Evolutionary conservation across 495 filamentous ascomycete genomes (phyloP).

Genomic region (Melanomma pulvis-pyrius): DNA sequence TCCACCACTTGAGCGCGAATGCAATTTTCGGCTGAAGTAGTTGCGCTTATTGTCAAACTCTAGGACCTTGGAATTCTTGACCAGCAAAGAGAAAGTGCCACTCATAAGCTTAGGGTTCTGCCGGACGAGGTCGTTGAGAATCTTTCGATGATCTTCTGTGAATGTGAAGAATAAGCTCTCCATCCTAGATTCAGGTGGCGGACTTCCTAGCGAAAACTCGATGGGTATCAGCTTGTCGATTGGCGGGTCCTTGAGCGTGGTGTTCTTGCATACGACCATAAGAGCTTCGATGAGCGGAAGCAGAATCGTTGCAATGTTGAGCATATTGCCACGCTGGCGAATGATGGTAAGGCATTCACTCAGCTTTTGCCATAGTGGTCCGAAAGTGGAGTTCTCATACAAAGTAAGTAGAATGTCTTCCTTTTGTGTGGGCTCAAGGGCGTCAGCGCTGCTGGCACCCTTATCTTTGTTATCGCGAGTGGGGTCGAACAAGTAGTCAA

Average conservation of each 20-base stretch:
- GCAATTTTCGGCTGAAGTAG: constrained; percentile 93
- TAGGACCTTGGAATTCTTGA: constrained; percentile 97
- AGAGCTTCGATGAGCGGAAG: constrained; percentile 91
- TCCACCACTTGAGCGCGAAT: constrained; percentile 66
- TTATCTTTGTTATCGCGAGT: constrained; percentile 61
- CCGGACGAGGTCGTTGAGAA: constrained; percentile 95
- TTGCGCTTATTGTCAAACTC: constrained; percentile 99
- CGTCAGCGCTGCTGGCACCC: constrained; percentile 23
- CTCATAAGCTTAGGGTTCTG: constrained; percentile 98
- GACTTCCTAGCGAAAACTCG: constrained; percentile 73
- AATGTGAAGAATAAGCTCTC: constrained; percentile 96
- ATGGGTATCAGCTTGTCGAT: constrained; percentile 57
- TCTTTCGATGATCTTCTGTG: constrained; percentile 96
- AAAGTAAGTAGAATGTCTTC: constrained; percentile 83
- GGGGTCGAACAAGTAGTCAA: constrained; percentile 82
- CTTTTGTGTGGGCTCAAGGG: constrained; percentile 52
- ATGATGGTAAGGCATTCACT: constrained; percentile 88
- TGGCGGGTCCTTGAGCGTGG: constrained; percentile 71
- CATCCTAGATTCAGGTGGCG: constrained; percentile 81
- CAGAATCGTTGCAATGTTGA: constrained; percentile 94
- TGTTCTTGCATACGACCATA: constrained; percentile 99
- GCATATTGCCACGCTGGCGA: constrained; percentile 86
- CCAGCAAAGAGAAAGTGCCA: constrained; percentile 89
- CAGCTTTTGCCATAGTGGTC: constrained; percentile 88
- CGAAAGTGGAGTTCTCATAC: constrained; percentile 89